Evolutionary conservation across 2,329 filamentous ascomycete species (phyloP).

Genomic region (Calonectria pseudoturangicola): DNA sequence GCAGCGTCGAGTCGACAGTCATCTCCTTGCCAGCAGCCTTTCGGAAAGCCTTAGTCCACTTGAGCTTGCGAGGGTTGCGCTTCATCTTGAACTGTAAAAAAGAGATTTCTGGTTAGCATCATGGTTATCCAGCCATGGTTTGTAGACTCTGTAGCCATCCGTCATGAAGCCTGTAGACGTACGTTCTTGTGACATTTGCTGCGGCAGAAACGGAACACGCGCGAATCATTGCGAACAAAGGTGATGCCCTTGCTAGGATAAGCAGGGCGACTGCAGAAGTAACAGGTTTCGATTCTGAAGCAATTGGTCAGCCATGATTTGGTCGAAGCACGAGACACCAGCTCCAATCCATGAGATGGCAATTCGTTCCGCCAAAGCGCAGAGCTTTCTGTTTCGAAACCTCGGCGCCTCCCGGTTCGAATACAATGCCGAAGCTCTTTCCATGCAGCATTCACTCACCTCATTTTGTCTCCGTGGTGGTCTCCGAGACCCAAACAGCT

Average conservation of each 20-base stretch:
- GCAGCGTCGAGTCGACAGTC: slow-evolving; percentile 95
- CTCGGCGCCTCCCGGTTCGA: neutral
- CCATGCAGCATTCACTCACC: slow-evolving; percentile 43
- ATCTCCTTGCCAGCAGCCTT: slow-evolving; percentile 86
- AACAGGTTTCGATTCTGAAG: slow-evolving; percentile 66
- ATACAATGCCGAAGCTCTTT: neutral
- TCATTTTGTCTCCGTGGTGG: slow-evolving; percentile 54
- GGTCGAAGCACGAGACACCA: slow-evolving; percentile 26
- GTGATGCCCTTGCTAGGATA: slow-evolving; percentile 75
- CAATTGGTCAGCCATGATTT: slow-evolving; percentile 43
- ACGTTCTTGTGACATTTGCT: slow-evolving; percentile 78
- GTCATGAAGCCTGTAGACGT: slow-evolving; percentile 48
- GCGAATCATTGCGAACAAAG: slow-evolving; percentile 70
- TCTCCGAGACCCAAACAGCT: slow-evolving; percentile 52
- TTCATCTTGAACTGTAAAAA: slow-evolving; percentile 90
- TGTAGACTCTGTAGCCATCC: neutral
- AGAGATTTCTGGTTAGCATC: slow-evolving; percentile 29
- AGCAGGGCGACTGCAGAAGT: slow-evolving; percentile 69
- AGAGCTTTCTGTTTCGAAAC: neutral
- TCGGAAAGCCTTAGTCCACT: slow-evolving; percentile 97
- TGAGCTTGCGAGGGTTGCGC: slow-evolving; percentile 96
- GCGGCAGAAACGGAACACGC: slow-evolving; percentile 76
- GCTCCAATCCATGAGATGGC: slow-evolving; percentile 26
- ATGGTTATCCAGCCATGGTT: slow-evolving; percentile 15
- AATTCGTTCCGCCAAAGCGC: slow-evolving; percentile 1